Base-by-base conservation (phyloP, 2,329 filamentous ascomycete species). In the Monosporascus sp. region DNA sequence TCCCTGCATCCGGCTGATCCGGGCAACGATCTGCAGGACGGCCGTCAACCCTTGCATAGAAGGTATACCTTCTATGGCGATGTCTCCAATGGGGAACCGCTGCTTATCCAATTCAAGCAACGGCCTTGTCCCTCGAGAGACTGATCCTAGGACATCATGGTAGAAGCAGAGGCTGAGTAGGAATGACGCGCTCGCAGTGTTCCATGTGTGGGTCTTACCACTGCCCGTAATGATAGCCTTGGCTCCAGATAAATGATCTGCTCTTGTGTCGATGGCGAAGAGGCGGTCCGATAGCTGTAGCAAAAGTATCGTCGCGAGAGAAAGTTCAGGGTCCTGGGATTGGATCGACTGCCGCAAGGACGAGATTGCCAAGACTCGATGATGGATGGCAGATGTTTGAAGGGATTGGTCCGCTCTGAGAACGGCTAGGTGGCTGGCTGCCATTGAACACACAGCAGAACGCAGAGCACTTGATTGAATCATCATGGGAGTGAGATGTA, bases 401-500 rank as follows among this genome's bases (percentile, higher is more conserved):
- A 68, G 50, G 14, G 46, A 58, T 27, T 48, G 37, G 9, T 67
- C 63, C 18, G 54, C 39, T 25, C 52, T 60, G 15, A 69, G 53
- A 22, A 65, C 57, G 3, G 63, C 63, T 7, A 69, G 53, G 47
- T 69, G 67, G 20, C 57, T 59, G 2, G 67, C 67, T 1, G 67
- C 66, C 57, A 69, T 66, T 14, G 60, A 65, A 37, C 63, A 65
- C 22, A 69, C 48, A 39, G 64, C 62, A 25, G 58, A 62, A 20
- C 62, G 60, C 5, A 68, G 63, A 4, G 65, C 58, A 2, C 50
- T 47, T 4, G 67, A 68, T 25, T 62, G 55, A 5, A 57, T 22
- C 49, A 64, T 58, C 62, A 68, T 67, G 3, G 67, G 66, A 1
- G 63, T 68, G 27, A 69, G 58, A 25, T 68, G 61, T 9, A 61